Percentiles rank a stretch among this genome's conserved stretches.
These are phyloP conservation scores for Peronospora destructor DNA, from an alignment of 352 stramenopile species.

Conservation along the genomic window DNA sequence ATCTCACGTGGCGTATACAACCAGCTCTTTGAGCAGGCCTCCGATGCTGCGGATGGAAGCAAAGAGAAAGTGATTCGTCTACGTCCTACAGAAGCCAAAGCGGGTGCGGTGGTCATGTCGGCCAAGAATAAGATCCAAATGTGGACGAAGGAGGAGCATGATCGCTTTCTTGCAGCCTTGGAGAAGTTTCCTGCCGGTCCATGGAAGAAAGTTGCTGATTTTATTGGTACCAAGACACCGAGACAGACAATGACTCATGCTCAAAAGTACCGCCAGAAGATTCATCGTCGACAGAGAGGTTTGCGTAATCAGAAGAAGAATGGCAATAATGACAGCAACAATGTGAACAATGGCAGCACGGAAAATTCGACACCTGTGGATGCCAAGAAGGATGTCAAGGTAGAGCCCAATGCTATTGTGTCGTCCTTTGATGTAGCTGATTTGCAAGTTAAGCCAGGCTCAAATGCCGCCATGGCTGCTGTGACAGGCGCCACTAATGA, in stretches of 20 bases:
- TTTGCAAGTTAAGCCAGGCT: constrained; percentile 41
- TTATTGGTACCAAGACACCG: constrained; percentile 81
- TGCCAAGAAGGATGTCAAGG: constrained; percentile 27
- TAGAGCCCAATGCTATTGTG: constrained; percentile 30
- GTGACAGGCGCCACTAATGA: constrained; percentile 30
- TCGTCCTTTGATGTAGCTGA: constrained; percentile 59
- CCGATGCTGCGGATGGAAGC: constrained; percentile 13
- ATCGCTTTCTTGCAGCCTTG: constrained; percentile 75
- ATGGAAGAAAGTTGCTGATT: constrained; percentile 83
- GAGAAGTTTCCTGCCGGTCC: constrained; percentile 79
- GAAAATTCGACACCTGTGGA: constrained; percentile 21
- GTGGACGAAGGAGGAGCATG: constrained; percentile 84
- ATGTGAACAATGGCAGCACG: not conserved
- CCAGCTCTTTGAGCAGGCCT: constrained; percentile 69
- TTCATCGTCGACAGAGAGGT: constrained; percentile 59
- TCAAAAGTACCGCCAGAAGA: constrained; percentile 83
- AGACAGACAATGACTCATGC: constrained; percentile 91
- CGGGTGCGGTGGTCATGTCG: constrained; percentile 65
- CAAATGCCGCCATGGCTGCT: constrained; percentile 16
- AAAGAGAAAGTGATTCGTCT: constrained; percentile 72
- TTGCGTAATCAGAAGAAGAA: constrained; percentile 75
- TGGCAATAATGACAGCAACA: not conserved
- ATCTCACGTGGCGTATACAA: constrained; percentile 82
- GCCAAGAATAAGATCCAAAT: constrained; percentile 82
- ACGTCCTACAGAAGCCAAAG: constrained; percentile 71